Conservation (phyloP, 164 flowering plant species). For the Vitis rotundifolia region DNA sequence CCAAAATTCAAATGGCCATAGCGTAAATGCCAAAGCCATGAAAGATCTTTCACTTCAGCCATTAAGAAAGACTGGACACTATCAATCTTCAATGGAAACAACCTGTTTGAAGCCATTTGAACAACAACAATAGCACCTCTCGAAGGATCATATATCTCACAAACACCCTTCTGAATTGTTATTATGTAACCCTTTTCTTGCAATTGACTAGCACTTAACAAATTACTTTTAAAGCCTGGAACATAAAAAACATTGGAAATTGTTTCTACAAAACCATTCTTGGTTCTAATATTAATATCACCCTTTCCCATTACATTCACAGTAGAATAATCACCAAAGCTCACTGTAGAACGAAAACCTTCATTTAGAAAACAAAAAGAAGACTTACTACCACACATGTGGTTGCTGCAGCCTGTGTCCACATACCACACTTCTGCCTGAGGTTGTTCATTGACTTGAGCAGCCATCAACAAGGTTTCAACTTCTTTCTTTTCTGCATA, state of each 20-base stretch:
- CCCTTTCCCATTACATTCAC: constrained; percentile 10
- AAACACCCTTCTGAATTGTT: not conserved
- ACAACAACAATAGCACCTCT: too few relatives aligned
- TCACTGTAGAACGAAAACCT: not conserved
- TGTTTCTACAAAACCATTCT: constrained; percentile 7
- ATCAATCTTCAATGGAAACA: constrained; percentile 15
- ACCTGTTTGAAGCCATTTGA: constrained; percentile 7
- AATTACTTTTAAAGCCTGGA: constrained; percentile 5
- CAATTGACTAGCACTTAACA: not conserved
- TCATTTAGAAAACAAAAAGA: constrained; percentile 18
- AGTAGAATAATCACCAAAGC: not conserved
- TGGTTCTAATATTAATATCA: constrained; percentile 12
- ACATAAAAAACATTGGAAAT: constrained; percentile 5
- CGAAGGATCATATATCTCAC: too few relatives aligned
- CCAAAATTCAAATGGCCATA: too few relatives aligned
- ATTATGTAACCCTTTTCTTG: not conserved
- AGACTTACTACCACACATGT: constrained; percentile 7
- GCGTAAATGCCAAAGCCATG: too few relatives aligned
- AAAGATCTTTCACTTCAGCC: too few relatives aligned
- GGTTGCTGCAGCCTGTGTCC: constrained; percentile 9
- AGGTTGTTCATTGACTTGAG: not conserved
- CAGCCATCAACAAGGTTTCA: constrained; percentile 13
- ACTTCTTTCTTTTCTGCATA: constrained; percentile 11
- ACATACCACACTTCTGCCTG: constrained; percentile 13
- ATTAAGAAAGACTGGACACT: constrained; percentile 1